Evolutionary conservation across 1,284 basidiomycete genomes (phyloP), one percentile per base, ranked within the genome.

Genomic region (Sanghuangporus baumii): DNA sequence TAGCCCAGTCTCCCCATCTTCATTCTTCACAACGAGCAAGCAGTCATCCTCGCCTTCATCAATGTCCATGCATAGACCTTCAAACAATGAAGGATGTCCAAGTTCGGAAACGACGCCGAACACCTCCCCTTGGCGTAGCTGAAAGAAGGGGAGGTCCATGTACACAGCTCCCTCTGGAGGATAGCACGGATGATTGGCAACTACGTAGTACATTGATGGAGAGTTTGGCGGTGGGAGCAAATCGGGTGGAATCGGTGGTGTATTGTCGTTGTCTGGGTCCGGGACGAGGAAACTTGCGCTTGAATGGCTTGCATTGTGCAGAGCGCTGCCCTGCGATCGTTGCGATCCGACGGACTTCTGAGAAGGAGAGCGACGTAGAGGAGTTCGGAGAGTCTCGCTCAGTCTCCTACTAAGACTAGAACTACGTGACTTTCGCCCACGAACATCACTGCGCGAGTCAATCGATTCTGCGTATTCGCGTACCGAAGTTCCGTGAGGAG

Each of bases 1-100:
- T 88, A 90, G 91, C 0, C 89, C 89, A n/a, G 90, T 78, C 6
- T 80, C 76, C 7, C 83, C 80, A 6, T 68, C 60, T 43, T 72
- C 73, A 70, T 85, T 81, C 56, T 87, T 71, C 59, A 78, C 80
- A 38, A 91, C 78, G 59, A 92, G 74, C 66, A 93, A 74, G 73
- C 88, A 91, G 67, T 92, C 90, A 67, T 89, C 89, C 43, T 67
- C 65, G 8, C 89, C 88, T 57, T 91, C 88, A 67, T 91, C 89
- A 37, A 91, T 85, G 69, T 85, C 84, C 62, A 92, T 71, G 5
- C 90, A 90, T 48, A 92, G 74, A 66, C 87, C 83, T 2, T 79
- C 78, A 68, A 89, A 88, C 34, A 80, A 77, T 54, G 83, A 84
- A 14, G 89, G 90, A 70, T 91, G 90, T 0, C 90, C 89, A 0